Percentiles rank a stretch among this genome's conserved stretches.
These are phyloP conservation scores for Geosmithia flava DNA, from an alignment of 2,329 filamentous ascomycete species.

Conservation along the genomic window DNA sequence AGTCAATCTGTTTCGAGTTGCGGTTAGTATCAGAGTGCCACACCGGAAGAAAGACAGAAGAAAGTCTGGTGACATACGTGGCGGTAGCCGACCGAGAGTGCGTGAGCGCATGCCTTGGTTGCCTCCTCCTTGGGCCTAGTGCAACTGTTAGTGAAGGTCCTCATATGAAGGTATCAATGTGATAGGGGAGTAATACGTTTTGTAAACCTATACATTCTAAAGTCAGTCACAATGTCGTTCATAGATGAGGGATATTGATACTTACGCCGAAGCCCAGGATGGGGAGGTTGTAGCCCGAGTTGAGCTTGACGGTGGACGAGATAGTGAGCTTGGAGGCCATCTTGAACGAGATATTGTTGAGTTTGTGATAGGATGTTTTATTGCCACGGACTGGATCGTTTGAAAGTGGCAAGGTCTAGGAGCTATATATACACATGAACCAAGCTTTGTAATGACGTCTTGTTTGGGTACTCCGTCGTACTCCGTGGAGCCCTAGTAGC, in stretches of 20 bases:
- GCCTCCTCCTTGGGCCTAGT: constrained; percentile 15
- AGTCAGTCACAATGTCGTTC: constrained; percentile 2
- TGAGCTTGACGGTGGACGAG: constrained; percentile 36
- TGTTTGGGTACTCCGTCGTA: no score
- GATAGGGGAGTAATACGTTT: constrained; percentile 25
- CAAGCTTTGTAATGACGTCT: no score
- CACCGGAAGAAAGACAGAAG: neutral
- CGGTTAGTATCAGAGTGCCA: neutral
- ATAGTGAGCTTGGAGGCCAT: constrained; percentile 35
- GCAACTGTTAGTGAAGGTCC: constrained; percentile 3
- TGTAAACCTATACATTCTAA: constrained; percentile 30
- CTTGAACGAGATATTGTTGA: constrained; percentile 6
- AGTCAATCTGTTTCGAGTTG: constrained; percentile 30
- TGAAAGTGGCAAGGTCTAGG: neutral
- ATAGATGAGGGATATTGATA: constrained; percentile 1
- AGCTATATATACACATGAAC: neutral
- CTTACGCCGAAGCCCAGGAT: constrained; percentile 41
- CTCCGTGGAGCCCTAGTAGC: no score
- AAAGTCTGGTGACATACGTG: constrained; percentile 23
- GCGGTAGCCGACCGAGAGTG: constrained; percentile 38
- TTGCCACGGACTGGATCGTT: neutral
- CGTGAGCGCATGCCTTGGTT: constrained; percentile 27
- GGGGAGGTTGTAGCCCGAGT: constrained; percentile 40
- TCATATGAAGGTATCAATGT: neutral
- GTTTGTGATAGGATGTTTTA: neutral